Evolutionary conservation across 2,329 filamentous ascomycete species (phyloP), one percentile per base, ranked within the genome.

Genomic region (Phoma sp.): DNA sequence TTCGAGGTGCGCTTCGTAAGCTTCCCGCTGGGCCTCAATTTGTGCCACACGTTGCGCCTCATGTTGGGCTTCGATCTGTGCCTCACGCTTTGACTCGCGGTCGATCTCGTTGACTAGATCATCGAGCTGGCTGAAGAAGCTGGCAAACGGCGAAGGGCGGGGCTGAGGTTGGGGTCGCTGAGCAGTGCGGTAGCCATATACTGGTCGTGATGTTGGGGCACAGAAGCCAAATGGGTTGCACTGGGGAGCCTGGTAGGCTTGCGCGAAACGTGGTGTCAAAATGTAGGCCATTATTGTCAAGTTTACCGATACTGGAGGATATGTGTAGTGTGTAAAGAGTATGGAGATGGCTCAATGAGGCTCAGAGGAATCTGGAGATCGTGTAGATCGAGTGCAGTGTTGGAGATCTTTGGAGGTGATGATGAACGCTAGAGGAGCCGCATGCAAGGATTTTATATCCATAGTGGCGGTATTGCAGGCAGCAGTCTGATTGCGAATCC

Each of bases 61-160:
- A 7, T 50, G 62, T 29, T 65, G 63, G 10, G 62, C 61, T 39
- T 67, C 58, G 20, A 56, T 58, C 29, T 69, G 67, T 29, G 60
- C 60, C 40, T 61, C 57, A 33, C 64, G 65, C 26, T 57, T 55
- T 11, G 63, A 60, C 47, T 72, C 70, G 40, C 64, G 65, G 52
- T 74, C 63, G 34, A 74, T 62, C 45, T 71, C 68, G 52, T 56
- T 62, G n/a, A 74, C 51, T 12, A 73, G 49, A 14, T 71, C 62
- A 29, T 73, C 67, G 40, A 74, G 57, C 43, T 73, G 66, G 33
- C 59, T 67, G 46, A 73, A 65, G 60, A 74, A 72, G 20, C 70
- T 66, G 25, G 62, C 57, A 39, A 71, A 73, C 5, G 69, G 64
- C 3, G 68, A 66, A 29, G 58, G 64, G 21, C 54, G 57, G 33